Evolutionary conservation across 345 rosid species (phyloP), one percentile per base, ranked within the genome.

Genomic region (Lepidium aucheri): DNA sequence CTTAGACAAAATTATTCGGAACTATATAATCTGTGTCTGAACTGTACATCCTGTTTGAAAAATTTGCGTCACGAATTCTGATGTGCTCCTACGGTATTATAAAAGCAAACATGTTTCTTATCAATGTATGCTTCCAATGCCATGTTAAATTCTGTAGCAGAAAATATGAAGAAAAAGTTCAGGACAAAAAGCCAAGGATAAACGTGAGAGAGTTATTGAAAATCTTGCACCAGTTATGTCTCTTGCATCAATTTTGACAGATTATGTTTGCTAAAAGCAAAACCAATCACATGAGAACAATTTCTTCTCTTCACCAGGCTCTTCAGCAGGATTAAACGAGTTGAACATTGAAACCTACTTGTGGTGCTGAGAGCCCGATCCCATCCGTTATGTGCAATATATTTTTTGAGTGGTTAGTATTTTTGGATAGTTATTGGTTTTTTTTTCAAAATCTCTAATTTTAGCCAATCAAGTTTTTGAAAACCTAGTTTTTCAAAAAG

Each of bases 301-400:
- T 86, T 68, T 94, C 96, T 68, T 90, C 87, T 45, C 97, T 74
- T 82, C 85, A 50, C 89, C 89, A 6, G 69, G 79, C 77, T 84
- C 93, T 0, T 92, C 92, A 22, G 67, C 82, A 0, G 91, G 80
- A 79, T 94, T 90, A 79, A 94, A 94, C 76, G 35, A 94, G 83
- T 46, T 80, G 88, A 59, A 86, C 87, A 77, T 86, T 90, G 20
- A 90, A 53, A 66, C 99, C 99, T 24, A 94, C 96, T 78, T 94
- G 97, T 6, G 97, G 97, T 42, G 99, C 99, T 26, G 97, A 85
- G 65, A 94, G 97, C 36, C 97, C 99, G 6, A 88, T 78, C 36
- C 99, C 99, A 78, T 94, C 95, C 33, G 97, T 93, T 78, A 92
- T 93, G 86, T 65, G 13, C 59, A 78, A 74, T 70, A 80, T 49